These are phyloP conservation scores for Aspergillus sp. DNA, from an alignment of 2,329 filamentous ascomycete species.

Conservation along the genomic window DNA sequence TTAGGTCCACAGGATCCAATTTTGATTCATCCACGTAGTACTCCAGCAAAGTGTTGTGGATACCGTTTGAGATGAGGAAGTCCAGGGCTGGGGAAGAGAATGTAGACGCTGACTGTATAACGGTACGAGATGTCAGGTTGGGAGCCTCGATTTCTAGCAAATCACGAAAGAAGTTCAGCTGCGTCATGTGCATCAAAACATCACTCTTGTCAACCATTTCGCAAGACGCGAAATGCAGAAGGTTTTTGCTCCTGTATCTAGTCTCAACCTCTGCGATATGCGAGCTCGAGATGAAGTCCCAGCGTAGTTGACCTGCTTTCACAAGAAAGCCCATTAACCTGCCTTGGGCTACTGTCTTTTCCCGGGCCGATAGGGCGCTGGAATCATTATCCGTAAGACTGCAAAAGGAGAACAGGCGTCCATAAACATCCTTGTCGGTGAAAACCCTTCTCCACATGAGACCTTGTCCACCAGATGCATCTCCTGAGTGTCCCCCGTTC, in stretches of 20 bases:
- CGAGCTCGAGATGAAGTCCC: conserved; percentile 52
- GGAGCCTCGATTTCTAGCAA: conserved; percentile 48
- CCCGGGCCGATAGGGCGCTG: conserved; percentile 46
- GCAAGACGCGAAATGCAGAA: conserved; percentile 56
- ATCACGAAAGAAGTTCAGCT: conserved; percentile 59
- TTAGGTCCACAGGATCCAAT: conserved; percentile 52
- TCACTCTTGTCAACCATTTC: conserved; percentile 60
- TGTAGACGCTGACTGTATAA: conserved; percentile 34
- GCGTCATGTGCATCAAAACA: conserved; percentile 60
- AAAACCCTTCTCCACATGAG: conserved; percentile 64
- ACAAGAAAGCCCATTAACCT: conserved; percentile 60
- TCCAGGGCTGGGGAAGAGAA: conserved; percentile 48
- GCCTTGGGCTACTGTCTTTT: conserved; percentile 61
- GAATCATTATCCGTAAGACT: conserved; percentile 43
- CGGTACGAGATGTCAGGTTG: conserved; percentile 31
- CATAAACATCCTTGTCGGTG: conserved; percentile 59
- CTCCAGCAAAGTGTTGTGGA: conserved; percentile 52
- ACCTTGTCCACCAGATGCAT: conserved; percentile 44
- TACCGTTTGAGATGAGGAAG: conserved; percentile 51
- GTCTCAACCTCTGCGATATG: conserved; percentile 55
- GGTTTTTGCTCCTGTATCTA: conserved; percentile 38
- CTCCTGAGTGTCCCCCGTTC: conserved; percentile 24
- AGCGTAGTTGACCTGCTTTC: conserved; percentile 54
- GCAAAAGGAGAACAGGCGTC: conserved; percentile 56
- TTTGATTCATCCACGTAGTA: conserved; percentile 54